Conservation (phyloP, 23 red algal genomes). For the Gracilaria domingensis region DNA sequence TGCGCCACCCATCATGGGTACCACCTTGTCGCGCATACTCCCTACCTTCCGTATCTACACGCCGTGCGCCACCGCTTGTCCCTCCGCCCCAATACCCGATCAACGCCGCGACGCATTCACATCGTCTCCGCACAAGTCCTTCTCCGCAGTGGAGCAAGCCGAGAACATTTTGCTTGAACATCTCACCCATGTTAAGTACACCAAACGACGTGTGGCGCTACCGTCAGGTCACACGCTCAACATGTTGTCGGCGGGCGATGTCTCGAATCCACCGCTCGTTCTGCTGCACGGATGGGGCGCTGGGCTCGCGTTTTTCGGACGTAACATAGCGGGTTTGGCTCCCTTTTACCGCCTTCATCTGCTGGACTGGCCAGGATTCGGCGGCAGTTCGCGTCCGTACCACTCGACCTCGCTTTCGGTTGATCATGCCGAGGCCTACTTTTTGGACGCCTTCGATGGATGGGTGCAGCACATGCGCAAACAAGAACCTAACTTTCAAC, state of each 20-base stretch:
- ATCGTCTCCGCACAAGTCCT: not conserved
- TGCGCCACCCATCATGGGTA: conserved; percentile 12
- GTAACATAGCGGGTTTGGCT: conserved; percentile 64
- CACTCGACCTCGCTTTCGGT: not conserved
- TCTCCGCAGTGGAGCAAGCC: conserved; percentile 36
- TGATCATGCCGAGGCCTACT: conserved; percentile 52
- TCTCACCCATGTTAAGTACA: conserved; percentile 47
- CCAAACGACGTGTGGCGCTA: conserved; percentile 42
- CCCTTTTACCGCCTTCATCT: conserved; percentile 65
- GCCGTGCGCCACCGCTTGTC: not conserved
- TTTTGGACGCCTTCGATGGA: conserved; percentile 53
- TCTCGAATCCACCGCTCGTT: conserved; percentile 59
- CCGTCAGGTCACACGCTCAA: conserved; percentile 61
- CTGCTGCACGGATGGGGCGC: conserved; percentile 88
- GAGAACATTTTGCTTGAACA: conserved; percentile 39
- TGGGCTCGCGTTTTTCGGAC: conserved; percentile 78
- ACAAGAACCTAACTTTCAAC: conserved; percentile 10
- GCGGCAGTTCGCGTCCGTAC: conserved; percentile 71
- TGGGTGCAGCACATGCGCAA: conserved; percentile 42
- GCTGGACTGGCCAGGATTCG: conserved; percentile 90
- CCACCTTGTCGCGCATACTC: conserved; percentile 17
- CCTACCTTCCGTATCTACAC: not conserved
- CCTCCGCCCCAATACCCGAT: not conserved
- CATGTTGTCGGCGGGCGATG: conserved; percentile 57
- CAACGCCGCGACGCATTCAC: not conserved